phyloP scores from a whole-genome alignment of 805 yeast genomes.

The Candida yuanshanica region DNA sequence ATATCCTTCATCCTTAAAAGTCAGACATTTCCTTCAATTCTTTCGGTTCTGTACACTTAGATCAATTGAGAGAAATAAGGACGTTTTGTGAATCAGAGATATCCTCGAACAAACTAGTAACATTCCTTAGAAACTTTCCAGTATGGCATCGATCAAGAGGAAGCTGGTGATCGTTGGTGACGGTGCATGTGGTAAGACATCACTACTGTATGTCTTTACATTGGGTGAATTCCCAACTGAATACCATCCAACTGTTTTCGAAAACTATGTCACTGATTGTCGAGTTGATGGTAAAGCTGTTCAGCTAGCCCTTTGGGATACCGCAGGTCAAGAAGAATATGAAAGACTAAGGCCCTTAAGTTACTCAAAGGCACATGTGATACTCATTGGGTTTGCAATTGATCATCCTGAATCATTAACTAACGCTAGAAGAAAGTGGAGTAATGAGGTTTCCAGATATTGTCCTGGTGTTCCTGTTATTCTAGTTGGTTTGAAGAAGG shows the following conservation, averaged over 20 bases:
- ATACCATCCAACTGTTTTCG: constrained; percentile 92
- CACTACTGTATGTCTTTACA: constrained; percentile 84
- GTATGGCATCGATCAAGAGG: constrained; percentile 41
- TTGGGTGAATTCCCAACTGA: constrained; percentile 90
- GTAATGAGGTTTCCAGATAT: constrained; percentile 70
- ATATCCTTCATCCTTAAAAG: no score
- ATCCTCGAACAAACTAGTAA: no score
- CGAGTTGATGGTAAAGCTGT: constrained; percentile 91
- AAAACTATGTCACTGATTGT: constrained; percentile 90
- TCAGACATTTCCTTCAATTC: no score
- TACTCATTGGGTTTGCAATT: constrained; percentile 79
- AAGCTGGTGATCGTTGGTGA: constrained; percentile 91
- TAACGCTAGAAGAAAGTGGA: constrained; percentile 84
- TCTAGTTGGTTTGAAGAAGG: constrained; percentile 81
- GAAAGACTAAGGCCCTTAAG: constrained; percentile 85
- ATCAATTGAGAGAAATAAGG: no score
- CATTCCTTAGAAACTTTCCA: no score
- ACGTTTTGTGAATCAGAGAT: no score
- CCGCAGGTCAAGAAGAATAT: constrained; percentile 96
- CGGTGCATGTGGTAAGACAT: constrained; percentile 94
- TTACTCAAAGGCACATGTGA: constrained; percentile 81
- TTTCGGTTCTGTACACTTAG: no score
- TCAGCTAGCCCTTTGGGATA: constrained; percentile 86
- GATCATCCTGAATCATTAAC: constrained; percentile 80
- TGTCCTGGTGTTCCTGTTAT: constrained; percentile 78